Evolutionary conservation across 805 yeast species (phyloP).

Genomic region (Ogataea parapolymorpha): DNA sequence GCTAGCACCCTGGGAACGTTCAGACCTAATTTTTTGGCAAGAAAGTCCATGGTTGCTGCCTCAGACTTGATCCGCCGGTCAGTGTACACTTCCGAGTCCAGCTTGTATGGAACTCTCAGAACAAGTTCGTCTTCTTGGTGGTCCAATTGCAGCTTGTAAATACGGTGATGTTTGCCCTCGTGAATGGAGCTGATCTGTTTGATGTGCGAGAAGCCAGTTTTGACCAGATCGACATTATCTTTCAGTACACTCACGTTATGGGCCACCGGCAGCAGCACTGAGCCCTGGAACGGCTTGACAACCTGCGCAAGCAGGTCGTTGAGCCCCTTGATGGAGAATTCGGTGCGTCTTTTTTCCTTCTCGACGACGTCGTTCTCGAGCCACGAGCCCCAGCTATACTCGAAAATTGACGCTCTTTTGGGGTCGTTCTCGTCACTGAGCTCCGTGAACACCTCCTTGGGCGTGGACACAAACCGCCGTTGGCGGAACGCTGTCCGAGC

Average conservation of each 20-base stretch:
- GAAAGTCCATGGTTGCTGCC: constrained; percentile 90
- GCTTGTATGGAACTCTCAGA: constrained; percentile 81
- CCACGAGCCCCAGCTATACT: constrained; percentile 97
- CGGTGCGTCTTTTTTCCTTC: constrained; percentile 72
- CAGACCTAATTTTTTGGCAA: constrained; percentile 57
- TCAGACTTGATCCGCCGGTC: constrained; percentile 76
- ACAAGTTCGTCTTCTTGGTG: constrained; percentile 43
- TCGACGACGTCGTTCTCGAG: constrained; percentile 71
- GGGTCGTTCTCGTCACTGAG: constrained; percentile 64
- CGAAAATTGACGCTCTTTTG: constrained; percentile 67
- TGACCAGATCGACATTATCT: constrained; percentile 22
- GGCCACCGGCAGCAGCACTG: constrained; percentile 30
- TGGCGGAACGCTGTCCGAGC: constrained; percentile 4
- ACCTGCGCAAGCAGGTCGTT: constrained; percentile 45
- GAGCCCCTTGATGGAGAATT: constrained; percentile 78
- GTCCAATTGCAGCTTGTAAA: constrained; percentile 69
- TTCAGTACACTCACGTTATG: constrained; percentile 19
- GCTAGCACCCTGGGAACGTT: constrained; percentile 72
- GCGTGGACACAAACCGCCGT: constrained; percentile 13
- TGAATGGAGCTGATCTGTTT: constrained; percentile 79
- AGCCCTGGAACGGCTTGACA: constrained; percentile 1
- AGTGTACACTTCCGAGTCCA: constrained; percentile 63
- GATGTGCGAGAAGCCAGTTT: constrained; percentile 34
- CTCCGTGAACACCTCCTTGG: constrained; percentile 46
- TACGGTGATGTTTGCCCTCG: constrained; percentile 92